A percentile compares a stretch with the other conserved stretches of the same genome.
These are phyloP conservation scores for Plasmodium gaboni DNA, from an alignment of 169 alveolate species.

Conservation along the genomic window DNA sequence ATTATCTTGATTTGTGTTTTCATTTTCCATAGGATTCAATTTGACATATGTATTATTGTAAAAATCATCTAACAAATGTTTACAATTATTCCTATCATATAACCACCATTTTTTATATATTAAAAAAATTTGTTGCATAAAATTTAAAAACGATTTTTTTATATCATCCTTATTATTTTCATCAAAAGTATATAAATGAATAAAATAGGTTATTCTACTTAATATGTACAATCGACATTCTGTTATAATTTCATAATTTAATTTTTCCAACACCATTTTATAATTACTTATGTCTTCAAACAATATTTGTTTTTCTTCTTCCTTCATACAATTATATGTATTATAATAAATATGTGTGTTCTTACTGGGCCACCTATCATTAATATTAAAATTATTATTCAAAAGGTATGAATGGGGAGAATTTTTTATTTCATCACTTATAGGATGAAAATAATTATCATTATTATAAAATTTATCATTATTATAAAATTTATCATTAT, in stretches of 20 bases:
- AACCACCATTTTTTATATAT: constrained; percentile 54
- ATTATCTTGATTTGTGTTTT: neutral
- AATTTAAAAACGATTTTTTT: constrained; percentile 64
- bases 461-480: too few species aligned
- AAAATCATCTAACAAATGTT: constrained; percentile 49
- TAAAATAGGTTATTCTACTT: constrained; percentile 37
- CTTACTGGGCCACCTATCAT: neutral
- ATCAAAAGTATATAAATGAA: constrained; percentile 44
- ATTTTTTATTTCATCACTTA: too few species aligned
- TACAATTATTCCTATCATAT: constrained; percentile 41
- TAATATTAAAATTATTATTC: too few species aligned
- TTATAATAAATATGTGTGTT: neutral
- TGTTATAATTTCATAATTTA: constrained; percentile 35
- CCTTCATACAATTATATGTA: constrained; percentile 25
- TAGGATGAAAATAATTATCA: too few species aligned
- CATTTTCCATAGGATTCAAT: neutral
- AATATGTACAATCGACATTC: constrained; percentile 70
- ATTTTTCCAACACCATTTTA: constrained; percentile 18
- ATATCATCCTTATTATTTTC: constrained; percentile 31
- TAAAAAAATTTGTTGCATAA: constrained; percentile 58
- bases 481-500: too few species aligned
- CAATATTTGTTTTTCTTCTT: constrained; percentile 15
- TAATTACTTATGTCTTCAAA: constrained; percentile 34
- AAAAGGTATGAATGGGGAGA: too few species aligned
- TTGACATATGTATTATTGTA: constrained; percentile 41